Evolutionary conservation across 2,329 filamentous ascomycete genomes (phyloP), one percentile per base, ranked within the genome.

Genomic region (Nemania bipapillata): DNA sequence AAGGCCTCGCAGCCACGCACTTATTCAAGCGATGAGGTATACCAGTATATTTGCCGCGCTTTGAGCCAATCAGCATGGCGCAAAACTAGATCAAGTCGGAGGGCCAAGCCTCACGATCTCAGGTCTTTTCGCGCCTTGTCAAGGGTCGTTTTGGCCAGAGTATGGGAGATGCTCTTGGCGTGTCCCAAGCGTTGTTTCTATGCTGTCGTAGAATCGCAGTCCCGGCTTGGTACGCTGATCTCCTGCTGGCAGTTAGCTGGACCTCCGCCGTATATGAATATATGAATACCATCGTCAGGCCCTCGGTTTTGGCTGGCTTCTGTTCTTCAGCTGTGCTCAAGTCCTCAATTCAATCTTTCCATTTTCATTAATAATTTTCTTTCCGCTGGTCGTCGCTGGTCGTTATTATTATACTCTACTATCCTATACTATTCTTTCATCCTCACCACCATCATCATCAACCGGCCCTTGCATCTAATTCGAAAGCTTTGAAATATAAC

Each of bases 381-480:
- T 53, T 73, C 68, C 78, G 78, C 77, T 78, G 75, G 76, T 79
- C 76, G 76, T 73, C 76, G 76, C 78, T 79, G 76, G 78, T 81
- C 79, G 78, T 75, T 77, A 74, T 70, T 72, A n/a, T n/a, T n/a
- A n/a, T n/a, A n/a, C n/a, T n/a, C n/a, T n/a, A n/a, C n/a, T n/a
- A n/a, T n/a, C 70, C 17, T 73, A 66, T 74, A 66, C 66, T 62
- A 72, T 72, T 74, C 69, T 57, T 26, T 55, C 35, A 60, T 60
- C 32, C 57, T 65, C 60, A 22, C 28, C 47, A n/a, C n/a, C n/a
- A n/a, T n/a, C 28, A 66, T 49, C 60, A 61, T 54, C 56, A 65
- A 66, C 64, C 40, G 28, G 54, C 49, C 35, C 35, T 35, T 45
- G 69, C 55, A 71, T 49, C 17, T 30, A 5, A 54, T 12, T 45